phyloP scores from a whole-genome alignment of 352 stramenopile genomes.

The Globisporangium radiosum region DNA sequence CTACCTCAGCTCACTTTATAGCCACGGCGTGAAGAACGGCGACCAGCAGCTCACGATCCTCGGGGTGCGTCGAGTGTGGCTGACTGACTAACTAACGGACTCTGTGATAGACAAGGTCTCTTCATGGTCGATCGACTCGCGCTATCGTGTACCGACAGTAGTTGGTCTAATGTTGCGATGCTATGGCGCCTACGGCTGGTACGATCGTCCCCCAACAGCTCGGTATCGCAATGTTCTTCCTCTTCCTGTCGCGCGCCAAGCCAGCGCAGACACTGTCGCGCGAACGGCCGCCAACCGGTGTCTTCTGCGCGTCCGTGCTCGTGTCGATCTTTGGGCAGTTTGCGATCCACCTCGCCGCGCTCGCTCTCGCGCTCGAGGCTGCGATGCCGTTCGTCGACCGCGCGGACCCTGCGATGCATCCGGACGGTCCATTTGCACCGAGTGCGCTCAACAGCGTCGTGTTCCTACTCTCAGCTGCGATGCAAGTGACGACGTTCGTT shows the following conservation, averaged over 20 bases:
- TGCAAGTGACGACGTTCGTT: conserved; percentile 52
- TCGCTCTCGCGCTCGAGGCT: conserved; percentile 47
- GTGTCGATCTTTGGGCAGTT: conserved; percentile 91
- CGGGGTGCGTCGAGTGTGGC: conserved; percentile 19
- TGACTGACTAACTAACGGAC: no score
- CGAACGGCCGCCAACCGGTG: conserved; percentile 73
- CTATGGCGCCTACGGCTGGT: no score
- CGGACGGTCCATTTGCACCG: conserved; percentile 85
- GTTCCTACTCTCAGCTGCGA: conserved; percentile 88
- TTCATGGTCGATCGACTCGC: no score
- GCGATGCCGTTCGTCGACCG: conserved; percentile 61
- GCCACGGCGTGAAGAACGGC: conserved; percentile 93
- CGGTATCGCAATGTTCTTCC: conserved; percentile 46
- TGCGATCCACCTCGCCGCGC: conserved; percentile 79
- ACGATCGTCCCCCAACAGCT: conserved; percentile 13
- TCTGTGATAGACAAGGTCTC: no score
- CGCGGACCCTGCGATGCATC: conserved; percentile 48
- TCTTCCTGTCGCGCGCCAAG: conserved; percentile 62
- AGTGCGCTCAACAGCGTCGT: conserved; percentile 94
- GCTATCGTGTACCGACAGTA: no score
- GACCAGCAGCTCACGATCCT: conserved; percentile 84
- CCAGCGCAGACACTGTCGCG: conserved; percentile 83
- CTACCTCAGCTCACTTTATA: conserved; percentile 90
- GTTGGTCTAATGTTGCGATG: no score
- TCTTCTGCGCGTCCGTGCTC: conserved; percentile 85